Base-by-base conservation (phyloP, 2,329 filamentous ascomycete genomes). In the Colletotrichum incanum region DNA sequence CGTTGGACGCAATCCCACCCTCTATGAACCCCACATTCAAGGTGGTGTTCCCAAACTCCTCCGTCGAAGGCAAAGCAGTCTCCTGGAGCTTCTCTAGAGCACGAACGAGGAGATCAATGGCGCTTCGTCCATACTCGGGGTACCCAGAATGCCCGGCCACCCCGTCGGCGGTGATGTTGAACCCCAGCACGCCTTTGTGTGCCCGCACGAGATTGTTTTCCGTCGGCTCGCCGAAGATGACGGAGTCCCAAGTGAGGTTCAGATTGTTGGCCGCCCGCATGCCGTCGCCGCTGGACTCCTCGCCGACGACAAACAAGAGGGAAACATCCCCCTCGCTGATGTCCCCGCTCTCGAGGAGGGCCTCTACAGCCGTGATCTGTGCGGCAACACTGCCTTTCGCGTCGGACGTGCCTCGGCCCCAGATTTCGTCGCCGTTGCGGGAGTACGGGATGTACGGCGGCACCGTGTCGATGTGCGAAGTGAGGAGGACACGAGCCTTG, bases 171-270 rank as follows among this genome's bases (percentile, higher is more conserved):
- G 85, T 84, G 71, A 98, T 77, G 2, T 86, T 84, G 77, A 95
- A 92, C 54, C 88, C 87, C 5, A 95, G 80, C 67, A 92, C 93
- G 45, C 96, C 96, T 84, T 99, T 98, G 86, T 98, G 96, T 3
- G 96, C 96, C 65, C 93, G 92, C 0, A 94, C 95, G 26, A 98
- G 91, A 80, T 93, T 94, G 76, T 92, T 90, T 78, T 98, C 94
- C 0, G 96, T 99, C 0, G 96, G 96, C 80, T 99, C 96, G 50
- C 96, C 96, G 78, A 98, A 98, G 78, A 96, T 93, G 76, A 94
- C 91, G 4, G 94, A 90, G 39, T 92, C 88, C 37, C 90, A 86
- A 72, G 74, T 8, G 78, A 80, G 23, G 77, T 82, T 34, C 81
- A 79, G 47, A 79, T 76, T 60, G 81, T 78, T 16, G 75, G 67